A percentile compares a stretch with the other conserved stretches of the same genome.
phyloP scores from a whole-genome alignment of 2,329 filamentous ascomycete genomes.

The Penicillium sp. region DNA sequence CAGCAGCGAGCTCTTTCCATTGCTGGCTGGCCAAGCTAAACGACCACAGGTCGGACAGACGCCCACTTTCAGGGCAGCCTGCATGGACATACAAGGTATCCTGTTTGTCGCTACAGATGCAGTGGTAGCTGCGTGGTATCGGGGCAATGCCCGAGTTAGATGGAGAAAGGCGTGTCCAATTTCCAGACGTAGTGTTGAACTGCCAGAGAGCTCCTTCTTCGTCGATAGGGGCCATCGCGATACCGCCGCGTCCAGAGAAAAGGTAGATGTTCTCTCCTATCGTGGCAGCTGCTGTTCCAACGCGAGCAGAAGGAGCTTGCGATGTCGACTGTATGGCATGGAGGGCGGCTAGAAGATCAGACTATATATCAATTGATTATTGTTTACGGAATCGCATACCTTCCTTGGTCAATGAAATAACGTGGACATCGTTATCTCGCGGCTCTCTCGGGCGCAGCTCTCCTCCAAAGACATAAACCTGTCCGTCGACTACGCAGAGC shows the following conservation, averaged over 20 bases:
- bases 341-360: not conserved
- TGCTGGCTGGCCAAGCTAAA: slow-evolving; percentile 62
- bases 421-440: slow-evolving; percentile 69
- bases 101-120: slow-evolving; percentile 53
- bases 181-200: slow-evolving; percentile 61
- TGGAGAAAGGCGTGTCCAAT: slow-evolving; percentile 65
- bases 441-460: slow-evolving; percentile 64
- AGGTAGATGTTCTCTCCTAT: slow-evolving; percentile 70
- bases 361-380: not conserved
- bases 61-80: slow-evolving; percentile 62
- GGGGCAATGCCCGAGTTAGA: slow-evolving; percentile 46
- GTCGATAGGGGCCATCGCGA: slow-evolving; percentile 66
- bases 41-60: slow-evolving; percentile 70
- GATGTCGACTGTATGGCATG: slow-evolving; percentile 15
- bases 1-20: slow-evolving; percentile 66
- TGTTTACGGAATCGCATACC: not conserved
- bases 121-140: slow-evolving; percentile 67
- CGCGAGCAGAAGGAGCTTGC: slow-evolving; percentile 56
- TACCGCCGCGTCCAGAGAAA: slow-evolving; percentile 73
- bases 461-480: slow-evolving; percentile 72
- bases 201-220: slow-evolving; percentile 73
- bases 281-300: slow-evolving; percentile 68
- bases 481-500: slow-evolving; percentile 56
- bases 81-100: slow-evolving; percentile 73
- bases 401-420: slow-evolving; percentile 48